Conservation (phyloP, 805 yeast species). For the Teunomyces cretensis region DNA sequence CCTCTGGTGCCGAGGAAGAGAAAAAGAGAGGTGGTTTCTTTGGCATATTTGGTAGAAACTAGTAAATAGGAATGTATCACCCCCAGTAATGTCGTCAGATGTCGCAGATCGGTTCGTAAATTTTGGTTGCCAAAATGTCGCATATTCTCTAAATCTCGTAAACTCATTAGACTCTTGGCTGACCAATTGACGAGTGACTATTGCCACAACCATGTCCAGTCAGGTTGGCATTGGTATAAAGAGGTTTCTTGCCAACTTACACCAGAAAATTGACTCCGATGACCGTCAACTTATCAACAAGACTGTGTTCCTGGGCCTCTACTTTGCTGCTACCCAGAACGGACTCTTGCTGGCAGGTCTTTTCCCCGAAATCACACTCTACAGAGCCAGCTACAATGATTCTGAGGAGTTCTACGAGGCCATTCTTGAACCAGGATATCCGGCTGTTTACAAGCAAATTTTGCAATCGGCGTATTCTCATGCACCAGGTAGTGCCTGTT, state of each 20-base stretch:
- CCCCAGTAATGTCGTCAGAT: background rate
- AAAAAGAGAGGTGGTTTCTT: conserved; percentile 65
- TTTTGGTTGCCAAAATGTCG: background rate
- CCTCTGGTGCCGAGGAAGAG: conserved; percentile 15
- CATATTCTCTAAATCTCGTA: background rate
- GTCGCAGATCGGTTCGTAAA: background rate
- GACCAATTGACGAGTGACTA: too few relatives aligned
- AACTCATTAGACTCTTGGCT: background rate
- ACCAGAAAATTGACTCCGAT: background rate
- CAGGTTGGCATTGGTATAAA: background rate
- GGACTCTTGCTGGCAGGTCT: background rate
- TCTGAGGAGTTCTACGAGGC: background rate
- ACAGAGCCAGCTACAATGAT: background rate
- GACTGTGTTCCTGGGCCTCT: background rate
- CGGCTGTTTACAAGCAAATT: background rate
- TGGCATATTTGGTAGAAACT: conserved; percentile 63
- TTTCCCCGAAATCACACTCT: background rate
- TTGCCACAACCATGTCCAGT: background rate
- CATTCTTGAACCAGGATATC: background rate
- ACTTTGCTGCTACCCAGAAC: background rate
- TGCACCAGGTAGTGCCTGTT: too few relatives aligned
- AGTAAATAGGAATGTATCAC: background rate
- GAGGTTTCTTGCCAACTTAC: background rate
- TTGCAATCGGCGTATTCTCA: background rate
- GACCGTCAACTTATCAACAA: background rate